Percentiles rank a stretch among this genome's conserved stretches.
Conservation (phyloP, 768 basidiomycete species). For the Tricholoma terreum region DNA sequence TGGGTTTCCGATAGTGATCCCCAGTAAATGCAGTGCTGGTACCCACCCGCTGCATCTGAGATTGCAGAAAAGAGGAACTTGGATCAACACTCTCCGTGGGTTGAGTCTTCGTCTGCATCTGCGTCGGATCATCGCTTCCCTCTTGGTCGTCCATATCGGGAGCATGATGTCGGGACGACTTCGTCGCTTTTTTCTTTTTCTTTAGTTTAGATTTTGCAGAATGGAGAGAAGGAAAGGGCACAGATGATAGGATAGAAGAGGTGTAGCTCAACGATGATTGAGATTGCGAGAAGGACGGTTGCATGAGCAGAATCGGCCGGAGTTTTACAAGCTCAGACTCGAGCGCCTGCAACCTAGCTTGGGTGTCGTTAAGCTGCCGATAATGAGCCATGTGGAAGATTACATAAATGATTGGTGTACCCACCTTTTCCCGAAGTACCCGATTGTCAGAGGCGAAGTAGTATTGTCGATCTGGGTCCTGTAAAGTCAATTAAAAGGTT, state of each 20-base stretch:
- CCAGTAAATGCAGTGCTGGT: slow-evolving; percentile 10
- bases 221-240: slow-evolving; percentile 24
- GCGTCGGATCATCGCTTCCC: background rate
- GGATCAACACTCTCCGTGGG: slow-evolving; percentile 8
- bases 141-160: slow-evolving; percentile 7
- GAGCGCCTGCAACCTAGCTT: slow-evolving; percentile 48
- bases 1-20: slow-evolving; percentile 23
- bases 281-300: slow-evolving; percentile 36
- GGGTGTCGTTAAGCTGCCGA: slow-evolving; percentile 55
- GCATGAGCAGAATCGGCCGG: slow-evolving; percentile 67
- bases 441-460: slow-evolving; percentile 61
- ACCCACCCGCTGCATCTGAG: slow-evolving; percentile 14
- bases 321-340: slow-evolving; percentile 65
- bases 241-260: slow-evolving; percentile 19
- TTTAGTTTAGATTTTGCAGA: slow-evolving; percentile 22
- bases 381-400: slow-evolving; percentile 3
- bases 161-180: slow-evolving; percentile 13
- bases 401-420: slow-evolving; percentile 7
- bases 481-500: slow-evolving; percentile 5
- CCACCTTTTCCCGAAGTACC: slow-evolving; percentile 57
- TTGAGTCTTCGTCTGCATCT: slow-evolving; percentile 5
- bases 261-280: slow-evolving; percentile 17
- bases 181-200: slow-evolving; percentile 21
- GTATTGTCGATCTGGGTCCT: slow-evolving; percentile 58
- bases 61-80: slow-evolving; percentile 17